These are phyloP conservation scores for Vitis hybrid DNA, from an alignment of 177 flowering plant species.

Conservation along the genomic window DNA sequence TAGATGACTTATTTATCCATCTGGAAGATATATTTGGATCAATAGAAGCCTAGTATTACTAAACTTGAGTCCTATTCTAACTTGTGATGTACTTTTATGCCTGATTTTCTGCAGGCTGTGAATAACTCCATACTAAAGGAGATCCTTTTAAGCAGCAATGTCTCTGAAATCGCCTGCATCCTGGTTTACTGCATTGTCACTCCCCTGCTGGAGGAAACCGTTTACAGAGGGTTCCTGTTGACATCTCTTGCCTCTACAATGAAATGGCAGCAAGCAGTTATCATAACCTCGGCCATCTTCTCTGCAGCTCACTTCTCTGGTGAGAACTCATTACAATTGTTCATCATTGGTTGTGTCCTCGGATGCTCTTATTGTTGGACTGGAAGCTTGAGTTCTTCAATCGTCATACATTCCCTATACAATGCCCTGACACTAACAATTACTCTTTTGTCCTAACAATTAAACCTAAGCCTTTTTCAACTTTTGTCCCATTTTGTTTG, in stretches of 20 bases:
- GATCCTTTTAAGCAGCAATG: slow-evolving; percentile 47
- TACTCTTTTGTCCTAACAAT: slow-evolving; percentile 30
- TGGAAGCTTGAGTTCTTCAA: slow-evolving; percentile 65
- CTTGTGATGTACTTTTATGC: not conserved
- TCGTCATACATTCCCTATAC: slow-evolving; percentile 71
- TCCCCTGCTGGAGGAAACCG: slow-evolving; percentile 77
- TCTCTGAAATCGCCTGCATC: slow-evolving; percentile 43
- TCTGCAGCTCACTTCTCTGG: slow-evolving; percentile 76
- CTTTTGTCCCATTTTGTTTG: not conserved
- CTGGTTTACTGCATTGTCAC: slow-evolving; percentile 62
- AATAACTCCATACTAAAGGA: slow-evolving; percentile 60
- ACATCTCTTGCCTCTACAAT: slow-evolving; percentile 53
- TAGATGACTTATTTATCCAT: no score
- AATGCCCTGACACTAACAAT: slow-evolving; percentile 57
- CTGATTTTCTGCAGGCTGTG: slow-evolving; percentile 44
- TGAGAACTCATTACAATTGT: slow-evolving; percentile 70
- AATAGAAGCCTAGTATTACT: no score
- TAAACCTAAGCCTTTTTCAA: not conserved
- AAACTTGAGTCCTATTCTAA: not conserved
- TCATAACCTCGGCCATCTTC: slow-evolving; percentile 68
- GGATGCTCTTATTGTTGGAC: slow-evolving; percentile 87
- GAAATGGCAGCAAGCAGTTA: slow-evolving; percentile 73
- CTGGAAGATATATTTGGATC: no score
- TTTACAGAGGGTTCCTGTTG: slow-evolving; percentile 79
- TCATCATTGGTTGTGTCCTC: slow-evolving; percentile 69